These are phyloP conservation scores for Botrytis porri DNA, from an alignment of 2,329 filamentous ascomycete species.

Conservation along the genomic window DNA sequence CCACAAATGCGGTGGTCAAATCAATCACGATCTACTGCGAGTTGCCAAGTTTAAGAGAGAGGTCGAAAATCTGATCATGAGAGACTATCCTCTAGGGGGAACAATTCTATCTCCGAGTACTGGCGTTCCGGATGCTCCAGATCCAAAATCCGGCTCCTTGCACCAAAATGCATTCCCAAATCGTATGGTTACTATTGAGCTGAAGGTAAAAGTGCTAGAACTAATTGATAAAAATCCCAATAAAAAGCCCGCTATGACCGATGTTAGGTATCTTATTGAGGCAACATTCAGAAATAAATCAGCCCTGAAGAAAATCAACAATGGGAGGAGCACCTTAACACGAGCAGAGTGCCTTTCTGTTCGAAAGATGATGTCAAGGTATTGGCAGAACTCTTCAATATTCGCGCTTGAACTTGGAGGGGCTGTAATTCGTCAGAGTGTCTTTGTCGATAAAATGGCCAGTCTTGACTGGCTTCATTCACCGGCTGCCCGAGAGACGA, in stretches of 20 bases:
- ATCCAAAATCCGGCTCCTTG: conserved; percentile 20
- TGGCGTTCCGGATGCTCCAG: conserved; percentile 48
- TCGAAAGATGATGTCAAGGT: conserved; percentile 67
- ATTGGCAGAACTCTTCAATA: conserved; percentile 64
- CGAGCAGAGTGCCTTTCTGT: conserved; percentile 45
- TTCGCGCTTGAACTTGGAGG: conserved; percentile 65
- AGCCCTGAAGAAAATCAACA: conserved; percentile 44
- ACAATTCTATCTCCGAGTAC: conserved; percentile 56
- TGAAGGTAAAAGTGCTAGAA: conserved; percentile 44
- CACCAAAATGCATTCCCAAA: conserved; percentile 54
- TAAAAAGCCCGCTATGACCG: conserved; percentile 45
- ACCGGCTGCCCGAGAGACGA: conserved; percentile 60
- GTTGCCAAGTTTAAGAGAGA: conserved; percentile 61
- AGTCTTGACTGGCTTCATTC: conserved; percentile 76
- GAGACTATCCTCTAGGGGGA: conserved; percentile 60
- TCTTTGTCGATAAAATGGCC: conserved; percentile 71
- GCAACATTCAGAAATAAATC: conserved; percentile 41
- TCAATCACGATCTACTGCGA: conserved; percentile 59
- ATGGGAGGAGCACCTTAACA: conserved; percentile 29
- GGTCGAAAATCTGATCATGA: conserved; percentile 45
- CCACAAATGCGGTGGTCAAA: conserved; percentile 45
- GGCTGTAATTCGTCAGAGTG: conserved; percentile 63
- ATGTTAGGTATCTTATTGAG: conserved; percentile 52
- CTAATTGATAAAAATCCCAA: conserved; percentile 39
- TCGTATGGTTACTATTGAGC: conserved; percentile 48